A percentile compares a stretch with the other conserved stretches of the same genome.
phyloP scores from a whole-genome alignment of 495 filamentous ascomycete genomes.

The Choiromyces venosus region DNA sequence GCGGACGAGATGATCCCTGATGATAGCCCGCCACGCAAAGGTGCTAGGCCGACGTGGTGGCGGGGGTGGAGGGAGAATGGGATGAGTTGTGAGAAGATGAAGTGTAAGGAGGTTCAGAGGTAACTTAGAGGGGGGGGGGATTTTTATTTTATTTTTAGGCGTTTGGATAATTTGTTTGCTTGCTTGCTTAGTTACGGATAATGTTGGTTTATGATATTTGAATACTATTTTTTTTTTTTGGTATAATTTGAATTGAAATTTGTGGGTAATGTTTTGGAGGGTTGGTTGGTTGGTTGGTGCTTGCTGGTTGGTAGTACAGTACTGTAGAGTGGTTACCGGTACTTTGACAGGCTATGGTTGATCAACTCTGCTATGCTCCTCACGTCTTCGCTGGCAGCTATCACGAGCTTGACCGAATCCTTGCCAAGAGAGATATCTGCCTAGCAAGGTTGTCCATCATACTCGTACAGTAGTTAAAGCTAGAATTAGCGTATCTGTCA shows the following conservation, averaged over 20 bases:
- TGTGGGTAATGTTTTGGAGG: not conserved
- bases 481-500: too few species aligned
- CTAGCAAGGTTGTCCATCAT: too few species aligned
- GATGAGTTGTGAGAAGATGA: constrained; percentile 8
- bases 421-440: too few species aligned
- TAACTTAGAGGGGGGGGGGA: not conserved
- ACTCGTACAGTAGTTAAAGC: too few species aligned
- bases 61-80: constrained; percentile 22
- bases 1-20: constrained; percentile 8
- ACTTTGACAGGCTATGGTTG: too few species aligned
- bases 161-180: not conserved
- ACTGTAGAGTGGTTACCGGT: too few species aligned
- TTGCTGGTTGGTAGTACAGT: not conserved
- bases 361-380: too few species aligned
- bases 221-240: not conserved
- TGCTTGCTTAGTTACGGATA: too few species aligned
- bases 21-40: not conserved
- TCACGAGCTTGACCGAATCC: too few species aligned
- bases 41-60: constrained; percentile 16
- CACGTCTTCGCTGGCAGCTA: too few species aligned
- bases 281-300: not conserved
- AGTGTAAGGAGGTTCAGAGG: constrained; percentile 22
- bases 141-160: not conserved
- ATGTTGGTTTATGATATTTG: not conserved
- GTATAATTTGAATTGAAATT: not conserved